Percentiles rank a stretch among this genome's conserved stretches.
Evolutionary conservation across 139 green algal species (phyloP).

Genomic region (Tetraselmis striata): DNA sequence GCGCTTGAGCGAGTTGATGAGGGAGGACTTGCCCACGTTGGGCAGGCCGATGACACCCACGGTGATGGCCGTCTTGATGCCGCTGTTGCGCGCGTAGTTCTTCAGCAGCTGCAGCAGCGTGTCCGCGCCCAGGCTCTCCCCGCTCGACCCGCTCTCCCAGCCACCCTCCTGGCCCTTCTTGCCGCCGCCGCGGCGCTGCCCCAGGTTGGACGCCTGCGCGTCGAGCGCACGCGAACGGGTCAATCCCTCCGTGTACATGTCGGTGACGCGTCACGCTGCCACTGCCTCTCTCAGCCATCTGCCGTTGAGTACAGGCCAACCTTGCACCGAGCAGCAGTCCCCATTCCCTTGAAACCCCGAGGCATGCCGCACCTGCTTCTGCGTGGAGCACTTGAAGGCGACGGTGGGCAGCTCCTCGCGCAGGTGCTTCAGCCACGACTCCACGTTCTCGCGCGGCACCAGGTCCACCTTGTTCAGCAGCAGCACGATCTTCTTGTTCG

Average conservation of each 20-base stretch:
- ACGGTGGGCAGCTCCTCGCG: constrained; percentile 88
- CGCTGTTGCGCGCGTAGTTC: constrained; percentile 85
- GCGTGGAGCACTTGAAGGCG: constrained; percentile 94
- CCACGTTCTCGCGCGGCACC: constrained; percentile 78
- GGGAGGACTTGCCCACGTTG: constrained; percentile 94
- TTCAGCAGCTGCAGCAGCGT: constrained; percentile 97
- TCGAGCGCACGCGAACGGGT: neutral
- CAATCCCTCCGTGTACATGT: neutral
- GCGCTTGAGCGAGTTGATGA: constrained; percentile 97
- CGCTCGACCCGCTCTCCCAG: neutral
- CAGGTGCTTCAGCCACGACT: constrained; percentile 91
- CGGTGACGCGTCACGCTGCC: too few species aligned
- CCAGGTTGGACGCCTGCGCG: constrained; percentile 26
- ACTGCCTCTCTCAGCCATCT: too few species aligned
- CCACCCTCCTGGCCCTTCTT: neutral
- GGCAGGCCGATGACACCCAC: constrained; percentile 95
- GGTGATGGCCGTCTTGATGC: constrained; percentile 89
- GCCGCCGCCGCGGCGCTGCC: constrained; percentile 18
- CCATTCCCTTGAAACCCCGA: too few species aligned
- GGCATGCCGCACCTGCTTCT: constrained; percentile 54
- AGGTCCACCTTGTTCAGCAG: constrained; percentile 99
- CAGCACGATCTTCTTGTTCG: constrained; percentile 90
- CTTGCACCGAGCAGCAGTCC: too few species aligned
- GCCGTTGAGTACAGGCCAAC: too few species aligned
- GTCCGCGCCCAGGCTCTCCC: constrained; percentile 72